Conservation (phyloP, 2,329 filamentous ascomycete genomes). For the Thelonectria olida region DNA sequence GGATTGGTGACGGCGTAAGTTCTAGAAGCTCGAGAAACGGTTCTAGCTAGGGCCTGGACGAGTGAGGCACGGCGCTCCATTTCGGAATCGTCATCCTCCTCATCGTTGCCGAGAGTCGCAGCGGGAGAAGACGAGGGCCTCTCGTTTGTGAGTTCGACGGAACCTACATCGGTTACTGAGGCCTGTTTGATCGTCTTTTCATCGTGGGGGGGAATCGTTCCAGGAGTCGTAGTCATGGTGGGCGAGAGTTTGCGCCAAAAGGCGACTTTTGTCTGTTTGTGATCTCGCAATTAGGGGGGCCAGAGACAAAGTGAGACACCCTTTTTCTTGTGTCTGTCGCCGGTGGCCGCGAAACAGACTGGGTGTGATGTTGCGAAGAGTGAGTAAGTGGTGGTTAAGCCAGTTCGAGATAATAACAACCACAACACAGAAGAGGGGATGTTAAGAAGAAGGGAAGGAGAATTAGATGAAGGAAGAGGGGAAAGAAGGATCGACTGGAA, state of each 20-base stretch:
- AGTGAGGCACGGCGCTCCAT: slow-evolving; percentile 60
- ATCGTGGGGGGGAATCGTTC: slow-evolving; percentile 34
- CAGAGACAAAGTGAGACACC: slow-evolving; percentile 3
- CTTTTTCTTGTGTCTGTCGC: slow-evolving; percentile 2
- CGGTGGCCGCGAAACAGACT: background rate
- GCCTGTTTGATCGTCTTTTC: slow-evolving; percentile 45
- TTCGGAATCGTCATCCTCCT: slow-evolving; percentile 50
- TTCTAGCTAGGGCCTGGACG: slow-evolving; percentile 65
- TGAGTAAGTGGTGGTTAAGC: background rate
- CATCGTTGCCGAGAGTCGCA: slow-evolving; percentile 43
- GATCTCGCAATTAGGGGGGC: slow-evolving; percentile 29
- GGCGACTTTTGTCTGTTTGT: slow-evolving; percentile 23
- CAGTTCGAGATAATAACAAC: background rate
- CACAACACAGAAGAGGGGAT: background rate
- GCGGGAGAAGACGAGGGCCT: slow-evolving; percentile 40
- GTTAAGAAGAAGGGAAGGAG: slow-evolving; percentile 8
- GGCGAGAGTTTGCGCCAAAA: slow-evolving; percentile 9
- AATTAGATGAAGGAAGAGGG: slow-evolving; percentile 22
- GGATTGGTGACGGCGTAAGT: slow-evolving; percentile 53
- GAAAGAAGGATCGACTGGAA: slow-evolving; percentile 36
- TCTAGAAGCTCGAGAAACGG: slow-evolving; percentile 61
- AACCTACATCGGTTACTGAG: slow-evolving; percentile 49
- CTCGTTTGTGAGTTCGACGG: slow-evolving; percentile 36
- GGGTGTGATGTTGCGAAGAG: background rate
- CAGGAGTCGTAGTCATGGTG: slow-evolving; percentile 36